Evolutionary conservation across 1,284 basidiomycete genomes (phyloP).

Genomic region (Naganishia albida): DNA sequence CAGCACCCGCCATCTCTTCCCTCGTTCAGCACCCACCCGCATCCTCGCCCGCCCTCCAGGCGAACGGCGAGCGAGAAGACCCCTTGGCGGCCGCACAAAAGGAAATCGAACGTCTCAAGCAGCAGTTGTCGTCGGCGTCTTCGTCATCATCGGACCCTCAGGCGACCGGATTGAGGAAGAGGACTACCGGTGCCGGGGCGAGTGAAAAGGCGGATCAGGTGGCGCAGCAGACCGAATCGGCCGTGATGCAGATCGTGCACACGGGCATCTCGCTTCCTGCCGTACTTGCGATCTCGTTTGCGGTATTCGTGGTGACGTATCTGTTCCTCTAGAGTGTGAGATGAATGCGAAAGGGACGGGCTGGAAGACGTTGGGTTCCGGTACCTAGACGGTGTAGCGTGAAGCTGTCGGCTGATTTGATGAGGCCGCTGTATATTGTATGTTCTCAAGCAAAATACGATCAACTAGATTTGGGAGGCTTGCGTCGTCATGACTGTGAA

Average conservation of each 20-base stretch:
- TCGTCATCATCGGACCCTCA: constrained; percentile 8
- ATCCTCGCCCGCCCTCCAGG: constrained; percentile 14
- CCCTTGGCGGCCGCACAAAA: constrained; percentile 12
- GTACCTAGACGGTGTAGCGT: too few relatives aligned
- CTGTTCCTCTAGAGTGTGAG: constrained; percentile 25
- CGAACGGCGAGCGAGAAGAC: neutral
- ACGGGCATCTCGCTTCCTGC: constrained; percentile 27
- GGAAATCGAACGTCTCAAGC: constrained; percentile 31
- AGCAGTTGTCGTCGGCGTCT: constrained; percentile 3
- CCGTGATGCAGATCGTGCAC: constrained; percentile 15
- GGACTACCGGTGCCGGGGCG: constrained; percentile 15
- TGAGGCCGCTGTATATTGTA: too few relatives aligned
- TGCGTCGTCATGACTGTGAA: too few relatives aligned
- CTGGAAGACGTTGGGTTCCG: too few relatives aligned
- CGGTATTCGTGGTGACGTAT: constrained; percentile 30
- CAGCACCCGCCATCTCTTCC: constrained; percentile 19
- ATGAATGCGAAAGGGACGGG: neutral
- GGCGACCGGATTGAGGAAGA: constrained; percentile 29
- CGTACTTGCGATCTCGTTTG: constrained; percentile 26
- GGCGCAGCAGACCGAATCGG: constrained; percentile 13
- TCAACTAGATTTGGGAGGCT: too few relatives aligned
- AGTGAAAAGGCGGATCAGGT: constrained; percentile 2
- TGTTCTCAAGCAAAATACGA: too few relatives aligned
- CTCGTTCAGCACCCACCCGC: constrained; percentile 18
- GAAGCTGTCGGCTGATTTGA: too few relatives aligned